Evolutionary conservation across 306 rosid genomes (phyloP).

Genomic region (apple (Malus domestica)): DNA sequence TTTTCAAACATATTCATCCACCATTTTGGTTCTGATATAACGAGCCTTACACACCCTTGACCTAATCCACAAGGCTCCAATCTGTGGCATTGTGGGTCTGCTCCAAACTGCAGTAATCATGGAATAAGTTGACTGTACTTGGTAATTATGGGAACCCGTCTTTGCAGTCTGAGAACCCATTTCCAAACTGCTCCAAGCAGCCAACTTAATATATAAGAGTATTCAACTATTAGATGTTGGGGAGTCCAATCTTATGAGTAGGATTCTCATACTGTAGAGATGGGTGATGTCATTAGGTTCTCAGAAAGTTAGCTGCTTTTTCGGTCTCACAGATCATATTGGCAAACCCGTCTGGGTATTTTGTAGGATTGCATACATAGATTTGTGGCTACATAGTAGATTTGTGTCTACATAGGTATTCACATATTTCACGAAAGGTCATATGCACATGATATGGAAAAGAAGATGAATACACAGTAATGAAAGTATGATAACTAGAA

Average conservation of each 20-base stretch:
- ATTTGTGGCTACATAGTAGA: neutral
- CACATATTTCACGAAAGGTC: neutral
- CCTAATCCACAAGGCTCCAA: neutral
- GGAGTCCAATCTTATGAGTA: neutral
- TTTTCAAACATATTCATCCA: neutral
- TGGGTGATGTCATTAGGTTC: neutral
- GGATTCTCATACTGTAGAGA: neutral
- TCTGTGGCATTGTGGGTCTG: neutral
- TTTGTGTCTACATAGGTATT: neutral
- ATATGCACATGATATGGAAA: neutral
- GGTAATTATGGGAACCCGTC: too few relatives aligned
- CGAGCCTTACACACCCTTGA: neutral
- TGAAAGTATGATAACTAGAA: slow-evolving; percentile 6
- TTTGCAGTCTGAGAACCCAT: too few relatives aligned
- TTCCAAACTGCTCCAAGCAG: too few relatives aligned
- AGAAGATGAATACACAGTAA: neutral
- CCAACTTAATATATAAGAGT: neutral
- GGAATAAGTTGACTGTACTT: too few relatives aligned
- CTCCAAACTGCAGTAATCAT: neutral
- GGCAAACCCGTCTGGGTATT: neutral
- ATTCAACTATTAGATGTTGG: neutral
- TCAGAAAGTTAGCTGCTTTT: neutral
- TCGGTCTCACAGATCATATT: neutral
- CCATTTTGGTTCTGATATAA: neutral
- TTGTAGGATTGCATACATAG: neutral